Percentiles rank a stretch among this genome's conserved stretches.
Evolutionary conservation across 352 stramenopile species (phyloP).

Genomic region (Lagenidium giganteum): DNA sequence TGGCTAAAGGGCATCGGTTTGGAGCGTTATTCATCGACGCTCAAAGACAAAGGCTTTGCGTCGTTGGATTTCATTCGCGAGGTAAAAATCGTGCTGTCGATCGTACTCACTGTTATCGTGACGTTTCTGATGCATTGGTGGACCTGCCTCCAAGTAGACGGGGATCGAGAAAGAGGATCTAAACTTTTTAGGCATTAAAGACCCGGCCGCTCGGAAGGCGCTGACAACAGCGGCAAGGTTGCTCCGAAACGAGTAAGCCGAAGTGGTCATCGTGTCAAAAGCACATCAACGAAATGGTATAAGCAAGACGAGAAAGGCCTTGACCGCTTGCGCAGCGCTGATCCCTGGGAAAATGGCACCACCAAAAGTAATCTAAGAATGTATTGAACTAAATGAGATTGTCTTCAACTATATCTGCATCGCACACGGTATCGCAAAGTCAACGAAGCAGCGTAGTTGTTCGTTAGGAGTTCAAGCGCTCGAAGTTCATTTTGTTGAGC

Average conservation of each 20-base stretch:
- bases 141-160: constrained; percentile 29
- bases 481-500: no score
- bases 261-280: no score
- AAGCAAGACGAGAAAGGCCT: no score
- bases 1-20: constrained; percentile 67
- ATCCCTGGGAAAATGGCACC: no score
- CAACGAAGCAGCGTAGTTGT: no score
- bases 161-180: constrained; percentile 82
- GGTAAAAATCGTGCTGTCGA: constrained; percentile 28
- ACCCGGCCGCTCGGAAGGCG: constrained; percentile 44
- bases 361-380: no score
- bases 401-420: no score
- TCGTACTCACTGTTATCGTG: constrained; percentile 3
- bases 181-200: constrained; percentile 82
- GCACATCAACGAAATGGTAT: no score
- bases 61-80: constrained; percentile 83
- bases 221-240: constrained; percentile 55
- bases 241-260: constrained; percentile 42
- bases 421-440: no score
- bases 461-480: no score
- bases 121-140: not conserved
- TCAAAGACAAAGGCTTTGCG: constrained; percentile 75
- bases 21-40: constrained; percentile 50
- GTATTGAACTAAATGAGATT: no score
- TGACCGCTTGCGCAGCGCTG: no score